A percentile compares a stretch with the other conserved stretches of the same genome.
phyloP scores from a whole-genome alignment of 2,329 filamentous ascomycete species.

The Pochonia chlamydosporia region DNA sequence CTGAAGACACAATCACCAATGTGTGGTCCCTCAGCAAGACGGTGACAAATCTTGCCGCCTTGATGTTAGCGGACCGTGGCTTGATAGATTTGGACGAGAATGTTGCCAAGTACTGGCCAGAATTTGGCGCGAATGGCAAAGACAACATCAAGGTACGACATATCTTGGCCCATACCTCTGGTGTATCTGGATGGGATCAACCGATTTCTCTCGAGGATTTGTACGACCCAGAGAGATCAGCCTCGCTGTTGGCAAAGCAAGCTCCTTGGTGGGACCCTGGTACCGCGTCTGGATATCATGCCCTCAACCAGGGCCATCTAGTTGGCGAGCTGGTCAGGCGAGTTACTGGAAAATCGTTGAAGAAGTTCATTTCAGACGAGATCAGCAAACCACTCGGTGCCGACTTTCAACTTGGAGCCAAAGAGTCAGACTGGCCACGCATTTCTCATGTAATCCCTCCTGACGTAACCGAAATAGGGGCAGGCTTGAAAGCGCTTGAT shows the following conservation, averaged over 20 bases:
- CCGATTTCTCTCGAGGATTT: slow-evolving; percentile 25
- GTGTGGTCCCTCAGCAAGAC: slow-evolving; percentile 37
- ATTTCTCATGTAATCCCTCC: slow-evolving; percentile 27
- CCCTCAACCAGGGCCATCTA: slow-evolving; percentile 32
- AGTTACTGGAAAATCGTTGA: background rate
- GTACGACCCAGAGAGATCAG: slow-evolving; percentile 22
- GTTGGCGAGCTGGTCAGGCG: slow-evolving; percentile 26
- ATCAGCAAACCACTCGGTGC: slow-evolving; percentile 35
- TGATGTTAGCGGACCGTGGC: slow-evolving; percentile 34
- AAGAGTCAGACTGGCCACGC: slow-evolving; percentile 34
- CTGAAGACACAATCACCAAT: slow-evolving; percentile 30
- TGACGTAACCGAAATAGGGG: slow-evolving; percentile 16
- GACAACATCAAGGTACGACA: slow-evolving; percentile 23
- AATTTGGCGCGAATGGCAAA: slow-evolving; percentile 37
- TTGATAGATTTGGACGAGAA: slow-evolving; percentile 28
- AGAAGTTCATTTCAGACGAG: slow-evolving; percentile 28
- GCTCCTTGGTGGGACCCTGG: slow-evolving; percentile 39
- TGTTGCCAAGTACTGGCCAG: slow-evolving; percentile 39
- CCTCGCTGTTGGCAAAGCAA: slow-evolving; percentile 30
- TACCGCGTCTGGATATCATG: slow-evolving; percentile 36
- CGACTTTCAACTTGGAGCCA: slow-evolving; percentile 40
- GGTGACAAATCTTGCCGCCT: slow-evolving; percentile 27
- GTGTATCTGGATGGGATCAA: slow-evolving; percentile 26
- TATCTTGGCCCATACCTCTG: slow-evolving; percentile 30
- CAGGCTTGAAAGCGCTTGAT: no score